Evolutionary conservation across 805 yeast genomes (phyloP), one percentile per base, ranked within the genome.

Genomic region (Wickerhamomyces queroliae): DNA sequence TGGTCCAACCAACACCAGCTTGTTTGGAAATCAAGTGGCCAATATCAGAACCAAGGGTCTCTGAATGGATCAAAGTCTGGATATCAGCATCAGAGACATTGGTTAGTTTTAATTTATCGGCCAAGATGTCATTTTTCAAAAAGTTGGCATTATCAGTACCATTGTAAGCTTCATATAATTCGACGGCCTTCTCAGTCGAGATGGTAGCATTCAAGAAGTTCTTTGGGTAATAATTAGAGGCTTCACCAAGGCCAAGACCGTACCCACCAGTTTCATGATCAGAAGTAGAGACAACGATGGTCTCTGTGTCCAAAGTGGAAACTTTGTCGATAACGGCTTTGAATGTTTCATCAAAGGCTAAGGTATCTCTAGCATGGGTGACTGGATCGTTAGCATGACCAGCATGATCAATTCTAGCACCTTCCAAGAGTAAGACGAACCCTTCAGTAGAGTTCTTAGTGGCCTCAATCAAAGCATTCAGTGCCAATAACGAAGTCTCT

Each of bases 191-290:
- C 59, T 84, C 95, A 30, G 93, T 83, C 2, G 95, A 83, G 53
- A 82, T 86, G 9, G 74, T 67, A 25, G 84, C 80, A 44, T 77
- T 73, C 36, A 69, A 60, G 38, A 89, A 67, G 27, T 76, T 83
- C 54, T 82, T 76, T 2, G 96, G 96, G 53, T 74, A 77, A 95
- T 95, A 89, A 46, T 82, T 59, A 55, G 89, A 89, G 44, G 85
- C 91, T 3, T 95, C 95, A 59, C 87, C 84, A 5, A 59, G 73
- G 2, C 95, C 88, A 34, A 84, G 74, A 25, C 83, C 83, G 44
- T 88, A 69, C 1, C 96, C 97, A 46, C 96, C 96, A 20, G 96
- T 89, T 61, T 89, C 97, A 65, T 89, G 97, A 60, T 89, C 96
- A 24, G 95, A 83, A 8, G 96, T 88, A 19, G 91, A 78, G 27